These are phyloP conservation scores for Thalassiosira hispida DNA, from an alignment of 352 stramenopile genomes.

Conservation along the genomic window DNA sequence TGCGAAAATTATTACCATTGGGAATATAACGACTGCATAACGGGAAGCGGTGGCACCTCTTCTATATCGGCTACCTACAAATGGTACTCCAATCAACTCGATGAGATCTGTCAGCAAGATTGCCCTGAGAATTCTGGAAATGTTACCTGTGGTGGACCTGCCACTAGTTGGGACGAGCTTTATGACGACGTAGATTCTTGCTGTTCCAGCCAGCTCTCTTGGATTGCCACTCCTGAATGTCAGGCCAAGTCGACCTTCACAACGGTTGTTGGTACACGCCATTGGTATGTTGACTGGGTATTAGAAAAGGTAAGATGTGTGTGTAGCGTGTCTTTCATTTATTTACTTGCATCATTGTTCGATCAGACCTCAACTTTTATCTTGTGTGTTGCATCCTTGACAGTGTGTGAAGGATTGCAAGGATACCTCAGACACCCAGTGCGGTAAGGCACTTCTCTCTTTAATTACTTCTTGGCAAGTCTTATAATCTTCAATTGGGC, in stretches of 20 bases:
- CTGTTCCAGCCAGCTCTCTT: not conserved
- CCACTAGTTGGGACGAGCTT: conserved; percentile 4
- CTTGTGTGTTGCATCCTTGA: not conserved
- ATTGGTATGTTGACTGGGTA: conserved; percentile 17
- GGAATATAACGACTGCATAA: conserved; percentile 1
- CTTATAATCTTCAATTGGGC: no score
- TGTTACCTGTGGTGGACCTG: conserved; percentile 8
- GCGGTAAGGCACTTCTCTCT: no score
- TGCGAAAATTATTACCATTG: conserved; percentile 16
- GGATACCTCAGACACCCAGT: not conserved
- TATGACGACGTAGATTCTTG: conserved; percentile 4
- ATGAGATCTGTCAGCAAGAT: conserved; percentile 18
- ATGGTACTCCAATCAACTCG: conserved; percentile 16
- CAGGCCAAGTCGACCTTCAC: not conserved
- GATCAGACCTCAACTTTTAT: not conserved
- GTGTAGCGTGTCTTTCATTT: no score
- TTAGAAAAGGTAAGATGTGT: conserved; percentile 11
- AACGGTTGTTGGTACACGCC: not conserved
- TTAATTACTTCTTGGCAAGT: no score
- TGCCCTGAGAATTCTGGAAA: not conserved
- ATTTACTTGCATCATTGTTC: not conserved
- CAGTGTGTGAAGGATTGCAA: conserved; percentile 27
- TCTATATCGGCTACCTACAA: not conserved
- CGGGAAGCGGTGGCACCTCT: not conserved
- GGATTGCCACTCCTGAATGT: not conserved